A percentile compares a stretch with the other conserved stretches of the same genome.
phyloP scores from a whole-genome alignment of 176 grass and related monocot species.

The Rhynchospora breviuscula region DNA sequence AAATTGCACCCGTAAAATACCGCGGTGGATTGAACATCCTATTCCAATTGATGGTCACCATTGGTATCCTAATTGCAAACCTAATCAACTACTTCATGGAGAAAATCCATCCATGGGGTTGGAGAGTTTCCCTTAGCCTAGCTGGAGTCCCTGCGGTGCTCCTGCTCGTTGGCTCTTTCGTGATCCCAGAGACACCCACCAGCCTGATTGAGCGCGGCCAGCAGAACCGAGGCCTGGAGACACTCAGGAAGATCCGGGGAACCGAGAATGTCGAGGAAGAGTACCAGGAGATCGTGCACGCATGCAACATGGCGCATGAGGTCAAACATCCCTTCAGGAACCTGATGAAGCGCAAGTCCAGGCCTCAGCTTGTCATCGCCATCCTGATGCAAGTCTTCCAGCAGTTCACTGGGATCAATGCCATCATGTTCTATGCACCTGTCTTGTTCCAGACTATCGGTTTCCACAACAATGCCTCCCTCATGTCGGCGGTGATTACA shows the following conservation, averaged over 20 bases:
- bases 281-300: constrained; percentile 18
- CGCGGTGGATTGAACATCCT: constrained; percentile 60
- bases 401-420: constrained; percentile 41
- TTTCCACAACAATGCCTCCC: constrained; percentile 24
- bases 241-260: constrained; percentile 25
- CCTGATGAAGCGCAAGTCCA: constrained; percentile 7
- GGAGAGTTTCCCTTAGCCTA: constrained; percentile 42
- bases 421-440: constrained; percentile 37
- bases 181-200: constrained; percentile 32
- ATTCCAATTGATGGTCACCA: constrained; percentile 57
- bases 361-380: constrained; percentile 30
- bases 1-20: constrained; percentile 44
- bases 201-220: constrained; percentile 22
- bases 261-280: constrained; percentile 21
- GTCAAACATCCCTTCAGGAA: constrained; percentile 21
- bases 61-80: constrained; percentile 50
- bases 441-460: constrained; percentile 56
- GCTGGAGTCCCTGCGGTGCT: constrained; percentile 22
- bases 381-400: constrained; percentile 30
- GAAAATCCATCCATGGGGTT: constrained; percentile 30
- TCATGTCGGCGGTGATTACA: constrained; percentile 44
- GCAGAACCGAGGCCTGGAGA: background rate
- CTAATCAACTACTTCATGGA: constrained; percentile 47
- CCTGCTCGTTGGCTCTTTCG: constrained; percentile 34
- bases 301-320: background rate